Percentiles rank a stretch among this genome's conserved stretches.
Conservation (phyloP, 164 flowering plant genomes). For the Paratinospora sagittata region DNA sequence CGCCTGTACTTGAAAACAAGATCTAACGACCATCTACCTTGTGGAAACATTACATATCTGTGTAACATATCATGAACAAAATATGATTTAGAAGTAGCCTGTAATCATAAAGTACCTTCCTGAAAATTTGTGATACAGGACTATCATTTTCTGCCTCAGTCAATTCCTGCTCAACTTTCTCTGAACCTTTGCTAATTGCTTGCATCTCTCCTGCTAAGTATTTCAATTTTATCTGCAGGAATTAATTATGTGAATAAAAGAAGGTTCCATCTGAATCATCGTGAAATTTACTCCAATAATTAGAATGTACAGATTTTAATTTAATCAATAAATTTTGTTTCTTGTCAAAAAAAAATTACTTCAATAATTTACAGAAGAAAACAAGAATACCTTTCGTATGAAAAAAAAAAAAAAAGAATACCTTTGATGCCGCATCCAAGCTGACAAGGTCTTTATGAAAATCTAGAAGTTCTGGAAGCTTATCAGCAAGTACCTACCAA, state of each 20-base stretch:
- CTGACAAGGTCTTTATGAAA: constrained; percentile 72
- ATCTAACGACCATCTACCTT: too few species aligned
- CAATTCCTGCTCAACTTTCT: constrained; percentile 90
- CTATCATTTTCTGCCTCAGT: constrained; percentile 88
- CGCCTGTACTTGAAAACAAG: too few species aligned
- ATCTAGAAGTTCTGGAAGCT: constrained; percentile 83
- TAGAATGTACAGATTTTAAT: too few species aligned
- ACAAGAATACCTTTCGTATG: constrained; percentile 45
- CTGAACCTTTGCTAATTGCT: constrained; percentile 94
- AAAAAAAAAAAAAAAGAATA: constrained; percentile 8
- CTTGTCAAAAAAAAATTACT: too few species aligned
- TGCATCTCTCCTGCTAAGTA: constrained; percentile 98
- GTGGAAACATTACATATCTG: too few species aligned
- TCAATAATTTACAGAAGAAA: background rate
- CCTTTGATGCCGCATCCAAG: constrained; percentile 89
- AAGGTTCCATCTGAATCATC: constrained; percentile 5
- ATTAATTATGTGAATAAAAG: constrained; percentile 10
- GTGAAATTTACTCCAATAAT: too few species aligned
- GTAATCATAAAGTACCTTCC: constrained; percentile 40
- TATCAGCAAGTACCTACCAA: constrained; percentile 83
- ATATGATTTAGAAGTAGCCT: too few species aligned
- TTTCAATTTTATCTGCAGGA: constrained; percentile 79
- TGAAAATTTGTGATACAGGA: constrained; percentile 57
- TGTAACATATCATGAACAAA: too few species aligned
- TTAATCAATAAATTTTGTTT: too few species aligned